Evolutionary conservation across 2,329 filamentous ascomycete genomes (phyloP).

Genomic region (Fusarium sp.): DNA sequence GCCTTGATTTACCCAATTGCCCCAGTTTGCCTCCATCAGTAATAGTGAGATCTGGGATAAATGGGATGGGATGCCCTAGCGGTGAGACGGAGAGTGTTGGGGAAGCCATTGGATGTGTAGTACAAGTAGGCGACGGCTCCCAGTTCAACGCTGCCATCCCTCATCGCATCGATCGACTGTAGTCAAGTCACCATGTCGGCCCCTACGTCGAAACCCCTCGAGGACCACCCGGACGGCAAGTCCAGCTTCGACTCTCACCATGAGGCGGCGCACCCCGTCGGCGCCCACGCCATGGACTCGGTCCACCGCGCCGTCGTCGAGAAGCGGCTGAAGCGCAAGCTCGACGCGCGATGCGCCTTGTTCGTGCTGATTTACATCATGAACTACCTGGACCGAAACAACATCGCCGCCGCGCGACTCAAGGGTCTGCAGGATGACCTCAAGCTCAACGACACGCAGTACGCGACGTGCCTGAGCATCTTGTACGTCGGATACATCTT

Average conservation of each 20-base stretch:
- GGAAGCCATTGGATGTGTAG: neutral
- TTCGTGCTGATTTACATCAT: conserved; percentile 83
- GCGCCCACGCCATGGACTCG: conserved; percentile 52
- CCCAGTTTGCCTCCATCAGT: neutral
- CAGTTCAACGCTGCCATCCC: too few species aligned
- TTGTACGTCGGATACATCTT: conserved; percentile 78
- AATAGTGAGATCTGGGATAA: conserved; percentile 17
- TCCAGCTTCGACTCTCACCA: conserved; percentile 36
- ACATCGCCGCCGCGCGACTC: conserved; percentile 77
- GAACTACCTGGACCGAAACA: conserved; percentile 80
- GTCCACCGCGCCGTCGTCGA: conserved; percentile 72
- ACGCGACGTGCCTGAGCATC: conserved; percentile 75
- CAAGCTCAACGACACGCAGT: conserved; percentile 69
- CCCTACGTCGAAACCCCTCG: conserved; percentile 21
- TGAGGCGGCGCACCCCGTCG: conserved; percentile 22
- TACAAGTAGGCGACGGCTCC: too few species aligned
- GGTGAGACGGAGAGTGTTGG: neutral
- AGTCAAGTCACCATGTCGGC: conserved; percentile 19
- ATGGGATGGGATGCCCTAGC: neutral
- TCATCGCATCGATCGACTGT: too few species aligned
- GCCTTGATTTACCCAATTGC: neutral
- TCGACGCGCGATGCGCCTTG: conserved; percentile 78
- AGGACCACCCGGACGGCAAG: conserved; percentile 38
- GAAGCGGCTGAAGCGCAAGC: conserved; percentile 77
- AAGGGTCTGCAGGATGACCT: conserved; percentile 76